Evolutionary conservation across 129 eudicot genomes (phyloP), one percentile per base, ranked within the genome.

Genomic region (Daucus carota): DNA sequence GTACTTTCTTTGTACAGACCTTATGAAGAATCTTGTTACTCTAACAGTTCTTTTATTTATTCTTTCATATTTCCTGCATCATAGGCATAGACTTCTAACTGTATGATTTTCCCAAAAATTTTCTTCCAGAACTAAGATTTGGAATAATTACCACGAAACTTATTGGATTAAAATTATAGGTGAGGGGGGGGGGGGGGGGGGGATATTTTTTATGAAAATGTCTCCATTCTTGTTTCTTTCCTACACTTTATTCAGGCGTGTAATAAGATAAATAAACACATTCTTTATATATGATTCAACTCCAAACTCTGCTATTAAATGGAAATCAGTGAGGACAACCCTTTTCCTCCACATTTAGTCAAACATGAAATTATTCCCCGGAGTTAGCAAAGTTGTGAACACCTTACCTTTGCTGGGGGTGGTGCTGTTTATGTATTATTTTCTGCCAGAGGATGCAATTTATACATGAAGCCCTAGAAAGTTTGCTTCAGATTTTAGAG

Each of bases 1-100:
- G 98, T 85, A 57, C 47, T 74, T 59, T 31, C 47, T 65, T 77
- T 63, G 62, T 17, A 43, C 14, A 71, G 17, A 26, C 28, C 16
- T 43, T 12, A 26, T 41, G 13, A n/a, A 26, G 16, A 24, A 5
- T 12, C 52, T 26, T 54, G 31, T 9, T 54, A 40, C 33, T 62
- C 26, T 3, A 26, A 26, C 1, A 48, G 29, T 52, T 14, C 63
- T 54, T 8, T 24, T 22, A 22, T 54, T 1, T n/a, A 54, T 54
- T n/a, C 63, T 7, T 52, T 7, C 62, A 52, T 52, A 0, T 8
- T 20, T 52, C 28, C 31, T 54, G 63, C 14, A 22, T 54, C 63
- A 54, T n/a, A 22, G 63, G 29, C 63, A 54, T 5, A 24, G 4
- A 54, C 14, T n/a, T n/a, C 63, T 54, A 54, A n/a, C 6, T 54